These are phyloP conservation scores for Flaveria bidentis DNA, from an alignment of 129 eudicot genomes.

Conservation along the genomic window DNA sequence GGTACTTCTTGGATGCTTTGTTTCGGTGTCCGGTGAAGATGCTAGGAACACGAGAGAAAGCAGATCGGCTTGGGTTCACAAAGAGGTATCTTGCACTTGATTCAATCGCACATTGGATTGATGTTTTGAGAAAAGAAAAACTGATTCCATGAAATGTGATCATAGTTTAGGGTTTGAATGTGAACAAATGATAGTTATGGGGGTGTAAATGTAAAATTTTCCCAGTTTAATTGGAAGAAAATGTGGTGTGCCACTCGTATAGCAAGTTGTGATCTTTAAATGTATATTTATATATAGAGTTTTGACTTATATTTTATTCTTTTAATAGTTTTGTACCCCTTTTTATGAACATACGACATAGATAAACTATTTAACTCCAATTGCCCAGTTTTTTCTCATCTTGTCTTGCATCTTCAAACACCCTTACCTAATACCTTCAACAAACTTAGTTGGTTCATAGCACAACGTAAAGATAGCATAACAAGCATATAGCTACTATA, in stretches of 20 bases:
- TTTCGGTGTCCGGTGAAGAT: conserved; percentile 74
- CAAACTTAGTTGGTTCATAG: neutral
- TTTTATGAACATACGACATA: conserved; percentile 29
- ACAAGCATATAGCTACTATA: neutral
- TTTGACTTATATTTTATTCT: conserved; percentile 29
- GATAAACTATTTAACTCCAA: conserved; percentile 20
- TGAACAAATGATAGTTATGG: neutral
- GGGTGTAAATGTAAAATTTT: conserved; percentile 11
- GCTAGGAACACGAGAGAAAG: conserved; percentile 70
- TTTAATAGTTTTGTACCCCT: conserved; percentile 34
- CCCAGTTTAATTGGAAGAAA: conserved; percentile 24
- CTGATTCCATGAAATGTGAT: conserved; percentile 54
- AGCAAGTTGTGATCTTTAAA: conserved; percentile 26
- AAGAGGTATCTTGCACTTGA: conserved; percentile 57
- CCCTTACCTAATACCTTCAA: neutral
- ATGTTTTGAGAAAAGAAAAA: conserved; percentile 69
- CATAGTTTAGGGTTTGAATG: conserved; percentile 16
- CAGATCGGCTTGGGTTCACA: conserved; percentile 63
- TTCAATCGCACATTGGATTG: conserved; percentile 76
- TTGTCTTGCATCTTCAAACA: conserved; percentile 36
- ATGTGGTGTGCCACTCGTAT: conserved; percentile 48
- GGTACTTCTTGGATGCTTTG: conserved; percentile 67
- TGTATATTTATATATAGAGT: conserved; percentile 13
- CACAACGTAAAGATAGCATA: neutral
- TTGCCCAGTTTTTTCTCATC: conserved; percentile 50